A percentile compares a stretch with the other conserved stretches of the same genome.
Evolutionary conservation across 306 rosid genomes (phyloP).

Genomic region (Vigna hirtella): DNA sequence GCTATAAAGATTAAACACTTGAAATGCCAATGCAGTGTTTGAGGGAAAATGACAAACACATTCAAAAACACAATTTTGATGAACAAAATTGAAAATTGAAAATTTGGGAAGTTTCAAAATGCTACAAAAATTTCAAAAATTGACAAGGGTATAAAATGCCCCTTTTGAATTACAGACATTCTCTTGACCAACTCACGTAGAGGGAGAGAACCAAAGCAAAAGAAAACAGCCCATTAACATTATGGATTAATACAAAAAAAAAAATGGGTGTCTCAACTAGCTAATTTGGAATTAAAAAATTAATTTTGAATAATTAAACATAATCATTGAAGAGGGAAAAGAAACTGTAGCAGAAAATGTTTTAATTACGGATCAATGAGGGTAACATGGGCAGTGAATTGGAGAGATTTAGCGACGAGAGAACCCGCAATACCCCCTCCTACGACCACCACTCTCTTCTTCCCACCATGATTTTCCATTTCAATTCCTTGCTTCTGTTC

Average conservation of each 20-base stretch:
- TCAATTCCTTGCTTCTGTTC: conserved; percentile 1
- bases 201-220: not conserved
- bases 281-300: not conserved
- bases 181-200: not conserved
- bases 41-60: conserved; percentile 15
- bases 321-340: not conserved
- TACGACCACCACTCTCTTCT: conserved; percentile 62
- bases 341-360: not conserved
- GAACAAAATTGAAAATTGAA: conserved; percentile 35
- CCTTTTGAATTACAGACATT: not conserved
- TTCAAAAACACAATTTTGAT: conserved; percentile 5
- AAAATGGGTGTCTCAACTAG: not conserved
- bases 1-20: not conserved
- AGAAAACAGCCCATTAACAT: not conserved
- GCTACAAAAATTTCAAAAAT: not conserved
- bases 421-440: conserved; percentile 91
- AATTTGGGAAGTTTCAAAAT: not conserved
- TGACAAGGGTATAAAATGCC: not conserved
- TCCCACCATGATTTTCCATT: conserved; percentile 30
- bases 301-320: not conserved
- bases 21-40: not conserved
- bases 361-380: conserved; percentile 70
- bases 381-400: conserved; percentile 60
- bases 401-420: conserved; percentile 66
- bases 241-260: not conserved